Evolutionary conservation across 2,329 filamentous ascomycete genomes (phyloP).

Genomic region (Dryadomyces sulphureus): DNA sequence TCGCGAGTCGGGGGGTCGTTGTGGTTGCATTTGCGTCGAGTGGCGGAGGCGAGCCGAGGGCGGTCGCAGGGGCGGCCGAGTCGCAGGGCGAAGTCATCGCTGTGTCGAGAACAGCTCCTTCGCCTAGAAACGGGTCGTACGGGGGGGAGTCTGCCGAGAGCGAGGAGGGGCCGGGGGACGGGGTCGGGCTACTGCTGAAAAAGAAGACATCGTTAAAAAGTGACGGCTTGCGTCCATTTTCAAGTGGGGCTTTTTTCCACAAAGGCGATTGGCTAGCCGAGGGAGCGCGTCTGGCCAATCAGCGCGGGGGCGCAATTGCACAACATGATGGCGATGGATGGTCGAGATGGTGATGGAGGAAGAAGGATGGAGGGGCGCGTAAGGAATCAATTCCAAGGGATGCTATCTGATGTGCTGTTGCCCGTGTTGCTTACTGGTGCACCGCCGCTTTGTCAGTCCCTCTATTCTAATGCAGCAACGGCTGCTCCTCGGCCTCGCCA

Average conservation of each 20-base stretch:
- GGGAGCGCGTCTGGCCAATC: not conserved
- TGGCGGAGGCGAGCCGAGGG: not conserved
- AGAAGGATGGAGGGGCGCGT: too few species aligned
- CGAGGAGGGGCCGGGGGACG: not conserved
- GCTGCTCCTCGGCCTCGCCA: slow-evolving; percentile 14
- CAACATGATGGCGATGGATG: not conserved
- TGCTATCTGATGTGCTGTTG: too few species aligned
- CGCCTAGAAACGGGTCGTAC: slow-evolving; percentile 20
- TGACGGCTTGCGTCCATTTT: slow-evolving; percentile 3
- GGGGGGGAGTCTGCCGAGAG: slow-evolving; percentile 8
- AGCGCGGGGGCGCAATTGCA: not conserved
- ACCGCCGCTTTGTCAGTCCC: not conserved
- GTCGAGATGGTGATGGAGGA: too few species aligned
- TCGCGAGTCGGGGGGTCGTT: not conserved
- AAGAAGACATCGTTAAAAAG: not conserved
- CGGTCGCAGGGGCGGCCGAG: not conserved
- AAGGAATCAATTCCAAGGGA: too few species aligned
- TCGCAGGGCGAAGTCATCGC: slow-evolving; percentile 45
- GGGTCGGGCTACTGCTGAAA: not conserved
- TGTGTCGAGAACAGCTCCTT: slow-evolving; percentile 37
- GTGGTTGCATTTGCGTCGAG: not conserved
- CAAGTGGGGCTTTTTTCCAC: not conserved
- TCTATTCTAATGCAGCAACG: slow-evolving; percentile 13
- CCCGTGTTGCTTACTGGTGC: not conserved
- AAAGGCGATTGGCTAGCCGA: not conserved